Evolutionary conservation across 495 filamentous ascomycete species (phyloP).

Genomic region (Penicillium odoratum): DNA sequence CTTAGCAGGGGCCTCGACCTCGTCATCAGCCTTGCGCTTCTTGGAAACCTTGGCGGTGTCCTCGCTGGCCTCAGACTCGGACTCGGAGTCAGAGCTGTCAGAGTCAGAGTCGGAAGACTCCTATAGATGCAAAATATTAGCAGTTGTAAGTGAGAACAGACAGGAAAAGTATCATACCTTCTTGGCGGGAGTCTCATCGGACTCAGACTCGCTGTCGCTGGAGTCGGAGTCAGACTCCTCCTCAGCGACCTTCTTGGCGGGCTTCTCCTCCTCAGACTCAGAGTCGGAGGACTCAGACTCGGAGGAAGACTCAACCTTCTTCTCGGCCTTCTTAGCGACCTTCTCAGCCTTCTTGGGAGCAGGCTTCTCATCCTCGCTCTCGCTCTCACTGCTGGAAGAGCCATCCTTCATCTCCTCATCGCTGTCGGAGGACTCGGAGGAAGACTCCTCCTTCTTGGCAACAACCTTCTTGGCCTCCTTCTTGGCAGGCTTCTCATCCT

Average conservation of each 20-base stretch:
- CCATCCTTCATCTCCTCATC: conserved; percentile 37
- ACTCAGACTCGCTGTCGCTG: conserved; percentile 30
- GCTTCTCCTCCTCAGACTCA: conserved; percentile 32
- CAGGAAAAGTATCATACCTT: conserved; percentile 27
- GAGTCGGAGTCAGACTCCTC: conserved; percentile 29
- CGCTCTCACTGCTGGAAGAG: conserved; percentile 24
- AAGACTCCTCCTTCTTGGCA: conserved; percentile 33
- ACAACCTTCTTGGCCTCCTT: conserved; percentile 31
- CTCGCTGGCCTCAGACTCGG: conserved; percentile 48
- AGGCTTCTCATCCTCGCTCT: conserved; percentile 34
- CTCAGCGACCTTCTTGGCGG: conserved; percentile 40
- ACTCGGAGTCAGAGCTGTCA: conserved; percentile 48
- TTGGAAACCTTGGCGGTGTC: conserved; percentile 58
- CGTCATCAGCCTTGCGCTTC: conserved; percentile 88
- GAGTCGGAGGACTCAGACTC: conserved; percentile 31
- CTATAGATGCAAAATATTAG: conserved; percentile 13
- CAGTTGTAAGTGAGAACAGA: conserved; percentile 7
- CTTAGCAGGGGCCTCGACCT: conserved; percentile 65
- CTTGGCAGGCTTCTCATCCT: conserved; percentile 42
- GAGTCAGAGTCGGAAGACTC: conserved; percentile 34
- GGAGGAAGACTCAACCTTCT: conserved; percentile 21
- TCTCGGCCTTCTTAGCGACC: conserved; percentile 23
- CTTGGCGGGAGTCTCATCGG: conserved; percentile 39
- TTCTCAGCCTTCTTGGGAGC: conserved; percentile 28
- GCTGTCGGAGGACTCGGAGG: conserved; percentile 37